A percentile compares a stretch with the other conserved stretches of the same genome.
Evolutionary conservation across 768 basidiomycete species (phyloP).

Genomic region (Suillus brevipes): DNA sequence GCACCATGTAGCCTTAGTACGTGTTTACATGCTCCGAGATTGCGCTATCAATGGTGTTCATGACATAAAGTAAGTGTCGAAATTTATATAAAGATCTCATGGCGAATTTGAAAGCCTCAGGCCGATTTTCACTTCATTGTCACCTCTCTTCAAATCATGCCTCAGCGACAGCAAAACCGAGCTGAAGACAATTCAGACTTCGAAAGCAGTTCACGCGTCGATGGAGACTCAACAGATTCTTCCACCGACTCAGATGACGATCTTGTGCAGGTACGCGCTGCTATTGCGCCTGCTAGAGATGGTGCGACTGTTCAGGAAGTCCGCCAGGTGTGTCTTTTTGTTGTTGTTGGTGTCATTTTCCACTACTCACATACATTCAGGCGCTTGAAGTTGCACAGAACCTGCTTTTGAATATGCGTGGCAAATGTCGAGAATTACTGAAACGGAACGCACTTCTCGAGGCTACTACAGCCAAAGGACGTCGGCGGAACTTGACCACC

Average conservation of each 20-base stretch:
- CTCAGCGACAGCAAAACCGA: not conserved
- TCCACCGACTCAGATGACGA: not conserved
- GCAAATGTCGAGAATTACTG: not conserved
- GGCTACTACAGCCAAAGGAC: not conserved
- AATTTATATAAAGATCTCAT: not conserved
- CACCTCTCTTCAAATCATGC: not conserved
- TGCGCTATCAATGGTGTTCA: too few relatives aligned
- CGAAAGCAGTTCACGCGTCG: not conserved
- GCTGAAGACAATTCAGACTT: not conserved
- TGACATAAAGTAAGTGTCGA: not conserved
- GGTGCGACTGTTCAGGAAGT: conserved; percentile 1
- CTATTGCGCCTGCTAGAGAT: not conserved
- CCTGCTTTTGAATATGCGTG: not conserved
- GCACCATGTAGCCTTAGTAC: not conserved
- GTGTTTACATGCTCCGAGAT: not conserved
- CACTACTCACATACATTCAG: not conserved
- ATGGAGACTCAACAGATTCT: not conserved
- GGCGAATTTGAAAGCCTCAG: not conserved
- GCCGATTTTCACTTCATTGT: not conserved
- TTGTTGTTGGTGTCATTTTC: not conserved
- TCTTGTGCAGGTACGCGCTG: not conserved
- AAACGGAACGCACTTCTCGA: not conserved
- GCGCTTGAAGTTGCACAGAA: conserved; percentile 3
- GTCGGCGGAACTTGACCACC: not conserved
- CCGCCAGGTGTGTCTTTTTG: not conserved